A percentile compares a stretch with the other conserved stretches of the same genome.
These are phyloP conservation scores for Penicillium bovifimosum DNA, from an alignment of 495 filamentous ascomycete genomes.

Conservation along the genomic window DNA sequence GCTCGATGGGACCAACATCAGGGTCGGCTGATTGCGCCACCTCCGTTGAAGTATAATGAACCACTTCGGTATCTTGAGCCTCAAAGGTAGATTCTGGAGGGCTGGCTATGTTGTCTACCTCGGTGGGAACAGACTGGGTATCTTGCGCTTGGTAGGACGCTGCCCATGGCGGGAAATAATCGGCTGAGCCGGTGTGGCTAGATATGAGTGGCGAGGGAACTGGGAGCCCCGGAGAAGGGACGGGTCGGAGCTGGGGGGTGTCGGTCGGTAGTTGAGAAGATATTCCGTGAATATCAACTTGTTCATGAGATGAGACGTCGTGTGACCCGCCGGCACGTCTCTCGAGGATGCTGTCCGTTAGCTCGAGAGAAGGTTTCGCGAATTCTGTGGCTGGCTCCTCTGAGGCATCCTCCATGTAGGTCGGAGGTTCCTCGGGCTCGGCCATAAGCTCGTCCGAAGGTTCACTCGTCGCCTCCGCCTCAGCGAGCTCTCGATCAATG, in stretches of 20 bases:
- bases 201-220: slow-evolving; percentile 42
- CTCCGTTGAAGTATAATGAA: neutral
- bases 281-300: neutral
- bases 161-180: slow-evolving; percentile 29
- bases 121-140: slow-evolving; percentile 1
- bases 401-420: slow-evolving; percentile 9
- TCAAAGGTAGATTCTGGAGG: neutral
- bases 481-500: slow-evolving; percentile 24
- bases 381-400: slow-evolving; percentile 17
- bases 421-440: slow-evolving; percentile 12
- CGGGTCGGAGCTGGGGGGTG: slow-evolving; percentile 42
- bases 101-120: neutral
- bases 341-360: slow-evolving; percentile 8
- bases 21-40: neutral
- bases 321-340: slow-evolving; percentile 3
- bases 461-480: slow-evolving; percentile 7
- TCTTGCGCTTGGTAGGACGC: slow-evolving; percentile 8
- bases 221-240: slow-evolving; percentile 43
- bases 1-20: neutral
- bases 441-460: slow-evolving; percentile 4
- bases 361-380: slow-evolving; percentile 20
- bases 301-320: neutral
- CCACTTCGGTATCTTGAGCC: neutral
- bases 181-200: slow-evolving; percentile 15
- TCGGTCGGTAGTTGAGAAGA: slow-evolving; percentile 26